Percentiles rank a stretch among this genome's conserved stretches.
phyloP scores from a whole-genome alignment of 805 yeast species.

The Wilhelminamyces savonicus region DNA sequence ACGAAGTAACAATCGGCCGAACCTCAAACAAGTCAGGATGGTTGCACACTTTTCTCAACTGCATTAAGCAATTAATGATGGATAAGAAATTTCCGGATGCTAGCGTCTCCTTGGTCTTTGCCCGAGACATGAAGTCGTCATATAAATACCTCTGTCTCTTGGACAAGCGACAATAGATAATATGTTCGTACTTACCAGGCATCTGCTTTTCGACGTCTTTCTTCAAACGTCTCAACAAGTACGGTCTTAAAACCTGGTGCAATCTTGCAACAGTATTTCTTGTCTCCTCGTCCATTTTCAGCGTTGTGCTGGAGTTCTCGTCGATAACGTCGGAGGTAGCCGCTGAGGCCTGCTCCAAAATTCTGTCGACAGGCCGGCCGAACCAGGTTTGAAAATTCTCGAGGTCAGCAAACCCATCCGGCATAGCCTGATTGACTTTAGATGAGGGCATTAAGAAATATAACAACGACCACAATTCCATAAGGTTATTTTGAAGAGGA shows the following conservation, averaged over 20 bases:
- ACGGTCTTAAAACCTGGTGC: slow-evolving; percentile 92
- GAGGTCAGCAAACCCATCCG: slow-evolving; percentile 92
- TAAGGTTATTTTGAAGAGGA: slow-evolving; percentile 89
- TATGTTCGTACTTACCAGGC: slow-evolving; percentile 97
- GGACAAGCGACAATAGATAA: slow-evolving; percentile 84
- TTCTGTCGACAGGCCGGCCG: slow-evolving; percentile 92
- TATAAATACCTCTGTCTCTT: slow-evolving; percentile 87
- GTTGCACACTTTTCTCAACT: slow-evolving; percentile 90
- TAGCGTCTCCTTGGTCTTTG: slow-evolving; percentile 89
- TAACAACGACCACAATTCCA: slow-evolving; percentile 92
- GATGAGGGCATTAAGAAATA: slow-evolving; percentile 95
- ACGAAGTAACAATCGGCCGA: slow-evolving; percentile 87
- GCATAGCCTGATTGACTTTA: slow-evolving; percentile 65
- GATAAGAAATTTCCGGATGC: slow-evolving; percentile 93
- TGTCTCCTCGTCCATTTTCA: slow-evolving; percentile 64
- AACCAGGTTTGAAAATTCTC: slow-evolving; percentile 98
- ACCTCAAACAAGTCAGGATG: slow-evolving; percentile 97
- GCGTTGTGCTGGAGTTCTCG: slow-evolving; percentile 30
- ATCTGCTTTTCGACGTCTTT: slow-evolving; percentile 97
- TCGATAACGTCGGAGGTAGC: slow-evolving; percentile 44
- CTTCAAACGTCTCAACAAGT: slow-evolving; percentile 81
- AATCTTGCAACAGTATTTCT: slow-evolving; percentile 77
- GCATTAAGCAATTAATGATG: slow-evolving; percentile 96
- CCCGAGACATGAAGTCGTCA: slow-evolving; percentile 96
- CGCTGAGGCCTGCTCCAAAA: slow-evolving; percentile 58